Conservation (phyloP, 345 rosid genomes). For the Clausena lansium region DNA sequence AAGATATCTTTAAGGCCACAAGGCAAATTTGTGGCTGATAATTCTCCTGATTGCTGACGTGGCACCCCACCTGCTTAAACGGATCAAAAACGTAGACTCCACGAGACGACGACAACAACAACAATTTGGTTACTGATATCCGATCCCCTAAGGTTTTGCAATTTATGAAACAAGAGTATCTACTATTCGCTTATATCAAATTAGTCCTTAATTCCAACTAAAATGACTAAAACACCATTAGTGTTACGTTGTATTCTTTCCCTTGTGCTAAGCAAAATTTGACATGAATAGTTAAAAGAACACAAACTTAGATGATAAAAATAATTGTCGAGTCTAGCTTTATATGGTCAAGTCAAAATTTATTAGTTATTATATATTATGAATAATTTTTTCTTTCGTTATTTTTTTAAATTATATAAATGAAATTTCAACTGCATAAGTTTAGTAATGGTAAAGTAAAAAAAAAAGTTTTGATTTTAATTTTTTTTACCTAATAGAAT, state of each 20-base stretch:
- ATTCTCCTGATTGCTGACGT: constrained; percentile 45
- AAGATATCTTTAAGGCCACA: constrained; percentile 53
- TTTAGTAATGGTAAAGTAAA: too few species aligned
- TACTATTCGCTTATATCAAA: background rate
- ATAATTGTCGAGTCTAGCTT: too few species aligned
- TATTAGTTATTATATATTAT: too few species aligned
- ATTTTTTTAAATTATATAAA: too few species aligned
- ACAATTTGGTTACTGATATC: background rate
- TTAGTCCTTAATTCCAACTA: background rate
- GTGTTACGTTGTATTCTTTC: background rate
- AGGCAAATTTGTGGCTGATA: constrained; percentile 70
- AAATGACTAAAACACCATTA: background rate
- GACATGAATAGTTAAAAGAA: background rate
- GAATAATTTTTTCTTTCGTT: too few species aligned
- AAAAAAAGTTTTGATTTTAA: too few species aligned
- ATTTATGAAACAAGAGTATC: too few species aligned
- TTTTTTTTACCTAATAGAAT: too few species aligned
- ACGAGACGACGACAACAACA: constrained; percentile 27
- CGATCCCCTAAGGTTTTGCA: background rate
- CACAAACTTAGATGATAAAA: too few species aligned
- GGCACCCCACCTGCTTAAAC: constrained; percentile 39
- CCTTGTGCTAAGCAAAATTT: too few species aligned
- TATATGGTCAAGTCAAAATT: too few species aligned
- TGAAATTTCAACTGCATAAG: too few species aligned
- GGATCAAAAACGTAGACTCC: constrained; percentile 49